Conservation (phyloP, 208 protist species). For the Novymonas esmeraldas region DNA sequence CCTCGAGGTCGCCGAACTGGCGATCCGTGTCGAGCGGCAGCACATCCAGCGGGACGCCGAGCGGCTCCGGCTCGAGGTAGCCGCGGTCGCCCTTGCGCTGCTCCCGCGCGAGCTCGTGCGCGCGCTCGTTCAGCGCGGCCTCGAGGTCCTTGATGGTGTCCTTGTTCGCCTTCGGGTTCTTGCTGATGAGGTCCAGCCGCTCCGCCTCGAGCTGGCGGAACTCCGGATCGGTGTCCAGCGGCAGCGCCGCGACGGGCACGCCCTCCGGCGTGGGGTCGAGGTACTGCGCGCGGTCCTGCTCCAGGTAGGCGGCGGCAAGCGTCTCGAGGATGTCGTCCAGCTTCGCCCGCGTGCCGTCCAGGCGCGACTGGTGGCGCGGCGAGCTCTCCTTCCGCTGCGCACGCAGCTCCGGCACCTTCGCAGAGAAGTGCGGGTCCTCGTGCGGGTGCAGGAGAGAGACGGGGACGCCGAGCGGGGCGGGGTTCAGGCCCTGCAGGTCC, state of each 20-base stretch:
- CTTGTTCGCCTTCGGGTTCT: slow-evolving; percentile 53
- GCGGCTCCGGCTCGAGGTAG: slow-evolving; percentile 72
- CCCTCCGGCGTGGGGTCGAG: slow-evolving; percentile 58
- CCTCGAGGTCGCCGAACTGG: slow-evolving; percentile 67
- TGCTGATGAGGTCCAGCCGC: slow-evolving; percentile 53
- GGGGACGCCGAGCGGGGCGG: slow-evolving; percentile 51
- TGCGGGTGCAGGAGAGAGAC: slow-evolving; percentile 57
- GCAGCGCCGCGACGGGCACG: slow-evolving; percentile 48
- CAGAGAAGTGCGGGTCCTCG: slow-evolving; percentile 52
- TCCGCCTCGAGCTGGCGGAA: slow-evolving; percentile 70
- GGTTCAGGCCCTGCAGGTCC: slow-evolving; percentile 53
- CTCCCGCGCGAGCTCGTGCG: slow-evolving; percentile 49
- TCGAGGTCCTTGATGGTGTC: slow-evolving; percentile 58
- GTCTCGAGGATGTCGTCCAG: slow-evolving; percentile 61
- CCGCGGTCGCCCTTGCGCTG: slow-evolving; percentile 50
- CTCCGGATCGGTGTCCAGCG: slow-evolving; percentile 50
- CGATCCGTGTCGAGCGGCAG: slow-evolving; percentile 71
- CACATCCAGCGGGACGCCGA: slow-evolving; percentile 61
- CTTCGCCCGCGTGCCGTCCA: slow-evolving; percentile 60
- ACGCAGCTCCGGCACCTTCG: slow-evolving; percentile 65
- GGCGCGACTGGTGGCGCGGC: slow-evolving; percentile 37
- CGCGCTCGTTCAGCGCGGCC: slow-evolving; percentile 65
- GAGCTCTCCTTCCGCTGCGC: slow-evolving; percentile 45
- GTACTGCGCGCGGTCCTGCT: slow-evolving; percentile 54
- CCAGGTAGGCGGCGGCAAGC: slow-evolving; percentile 56